phyloP scores from a whole-genome alignment of 441 rosid species.

The Mallotus repandus region DNA sequence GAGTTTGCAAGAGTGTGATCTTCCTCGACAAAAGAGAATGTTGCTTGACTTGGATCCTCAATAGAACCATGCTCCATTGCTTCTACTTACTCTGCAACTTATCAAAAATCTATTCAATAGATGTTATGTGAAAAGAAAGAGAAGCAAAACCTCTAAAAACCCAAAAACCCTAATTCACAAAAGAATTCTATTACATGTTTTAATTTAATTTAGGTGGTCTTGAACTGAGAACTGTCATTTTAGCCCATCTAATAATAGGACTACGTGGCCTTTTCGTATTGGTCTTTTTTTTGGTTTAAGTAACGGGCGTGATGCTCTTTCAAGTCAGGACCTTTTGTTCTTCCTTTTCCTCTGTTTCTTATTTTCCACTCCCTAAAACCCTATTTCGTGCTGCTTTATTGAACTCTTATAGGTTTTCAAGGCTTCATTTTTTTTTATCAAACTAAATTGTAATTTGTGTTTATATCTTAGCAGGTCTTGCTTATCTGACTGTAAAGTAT shows the following conservation, averaged over 20 bases:
- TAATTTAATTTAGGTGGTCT: neutral
- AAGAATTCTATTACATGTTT: neutral
- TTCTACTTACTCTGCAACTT: slow-evolving; percentile 9
- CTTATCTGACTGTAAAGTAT: neutral
- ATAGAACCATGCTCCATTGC: slow-evolving; percentile 28
- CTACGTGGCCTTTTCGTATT: slow-evolving; percentile 10
- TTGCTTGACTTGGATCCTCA: slow-evolving; percentile 49
- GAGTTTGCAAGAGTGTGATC: slow-evolving; percentile 91
- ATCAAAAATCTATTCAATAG: neutral
- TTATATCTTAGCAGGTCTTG: neutral
- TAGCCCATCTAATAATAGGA: too few species aligned
- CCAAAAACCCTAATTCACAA: neutral
- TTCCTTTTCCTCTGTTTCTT: neutral
- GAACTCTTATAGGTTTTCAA: neutral
- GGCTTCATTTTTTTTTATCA: neutral
- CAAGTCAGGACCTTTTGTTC: neutral
- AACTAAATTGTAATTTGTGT: neutral
- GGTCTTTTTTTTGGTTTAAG: neutral
- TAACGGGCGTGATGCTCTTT: neutral
- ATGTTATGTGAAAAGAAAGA: neutral
- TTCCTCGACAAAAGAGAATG: slow-evolving; percentile 72
- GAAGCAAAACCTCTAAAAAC: neutral
- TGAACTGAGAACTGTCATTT: too few species aligned
- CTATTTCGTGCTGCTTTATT: neutral
- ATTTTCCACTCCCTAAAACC: slow-evolving; percentile 5